Evolutionary conservation across 164 flowering plant species (phyloP), one percentile per base, ranked within the genome.

Genomic region (Macadamia tetraphylla): DNA sequence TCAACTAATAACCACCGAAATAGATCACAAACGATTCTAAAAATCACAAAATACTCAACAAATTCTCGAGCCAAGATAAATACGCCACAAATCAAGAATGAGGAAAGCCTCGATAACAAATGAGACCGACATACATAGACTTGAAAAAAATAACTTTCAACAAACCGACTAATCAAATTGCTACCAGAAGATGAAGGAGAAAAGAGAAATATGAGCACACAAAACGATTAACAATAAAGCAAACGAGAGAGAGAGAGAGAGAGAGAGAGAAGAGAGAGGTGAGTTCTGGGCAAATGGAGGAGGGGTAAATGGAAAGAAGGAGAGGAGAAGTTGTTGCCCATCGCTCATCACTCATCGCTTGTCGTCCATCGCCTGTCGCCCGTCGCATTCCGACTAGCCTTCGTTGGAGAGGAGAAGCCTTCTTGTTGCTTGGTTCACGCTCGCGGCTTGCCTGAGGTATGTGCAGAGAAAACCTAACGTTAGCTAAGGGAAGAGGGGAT

Each of bases 41-140:
- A 64, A 74, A 60, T 55, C 64, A 32, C 63, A 60, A 56, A 23
- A 23, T 12, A 60, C 71, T 40, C 9, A 56, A 8, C 58, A 58
- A 30, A 17, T 7, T 35, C 32, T 5, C 8, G 31, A 32, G 53
- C 44, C 1, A 6, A 35, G 32, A 31, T 15, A 35, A 31, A 8
- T 2, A 29, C 3, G 3, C n/a, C 1, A 65, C 14, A 23, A 42
- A 31, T 3, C 40, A 43, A 61, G 17, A 10, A 59, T 23, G 53
- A 18, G 9, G 1, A 44, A 66, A 46, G 9, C 65, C 48, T 9
- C 48, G 58, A 67, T 9, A 10, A 58, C 30, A 58, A 10, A 35
- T 49, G n/a, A 42, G 7, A 62, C 23, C 43, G 59, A 40, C 55
- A 48, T 12, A 35, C 5, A 35, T 13, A 64, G 17, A 64, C 60